phyloP scores from a whole-genome alignment of 176 grass and related monocot species.

The Thalia dealbata region DNA sequence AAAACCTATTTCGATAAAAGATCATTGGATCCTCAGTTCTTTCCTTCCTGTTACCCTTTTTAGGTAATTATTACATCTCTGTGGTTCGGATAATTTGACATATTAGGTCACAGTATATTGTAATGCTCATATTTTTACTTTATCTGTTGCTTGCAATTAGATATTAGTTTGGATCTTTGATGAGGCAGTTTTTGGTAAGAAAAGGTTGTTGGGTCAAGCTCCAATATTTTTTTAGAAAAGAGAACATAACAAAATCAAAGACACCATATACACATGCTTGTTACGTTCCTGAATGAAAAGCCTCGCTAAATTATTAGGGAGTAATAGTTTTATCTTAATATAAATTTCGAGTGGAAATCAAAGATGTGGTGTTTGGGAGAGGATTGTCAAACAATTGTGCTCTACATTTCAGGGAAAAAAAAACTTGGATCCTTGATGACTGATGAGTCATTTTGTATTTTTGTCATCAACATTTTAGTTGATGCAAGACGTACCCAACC shows the following conservation, averaged over 20 bases:
- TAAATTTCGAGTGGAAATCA: not conserved
- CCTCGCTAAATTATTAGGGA: not conserved
- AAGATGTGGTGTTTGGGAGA: not conserved
- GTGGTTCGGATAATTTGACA: too few relatives aligned
- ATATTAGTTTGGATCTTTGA: not conserved
- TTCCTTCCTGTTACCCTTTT: not conserved
- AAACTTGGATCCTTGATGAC: not conserved
- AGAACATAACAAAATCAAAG: not conserved
- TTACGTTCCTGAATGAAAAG: not conserved
- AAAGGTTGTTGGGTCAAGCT: not conserved
- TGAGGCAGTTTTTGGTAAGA: not conserved
- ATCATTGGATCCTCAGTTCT: not conserved
- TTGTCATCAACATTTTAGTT: not conserved
- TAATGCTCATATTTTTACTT: not conserved
- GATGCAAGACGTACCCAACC: not conserved
- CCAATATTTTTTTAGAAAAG: not conserved
- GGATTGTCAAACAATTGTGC: too few relatives aligned
- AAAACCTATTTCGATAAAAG: too few relatives aligned
- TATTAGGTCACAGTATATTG: too few relatives aligned
- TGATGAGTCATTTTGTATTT: not conserved
- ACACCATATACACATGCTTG: not conserved
- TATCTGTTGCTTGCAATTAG: not conserved
- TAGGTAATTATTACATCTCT: too few relatives aligned
- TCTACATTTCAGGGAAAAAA: too few relatives aligned
- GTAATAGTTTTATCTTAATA: not conserved